Evolutionary conservation across 495 filamentous ascomycete species (phyloP).

Genomic region (Lophiotrema nucula): DNA sequence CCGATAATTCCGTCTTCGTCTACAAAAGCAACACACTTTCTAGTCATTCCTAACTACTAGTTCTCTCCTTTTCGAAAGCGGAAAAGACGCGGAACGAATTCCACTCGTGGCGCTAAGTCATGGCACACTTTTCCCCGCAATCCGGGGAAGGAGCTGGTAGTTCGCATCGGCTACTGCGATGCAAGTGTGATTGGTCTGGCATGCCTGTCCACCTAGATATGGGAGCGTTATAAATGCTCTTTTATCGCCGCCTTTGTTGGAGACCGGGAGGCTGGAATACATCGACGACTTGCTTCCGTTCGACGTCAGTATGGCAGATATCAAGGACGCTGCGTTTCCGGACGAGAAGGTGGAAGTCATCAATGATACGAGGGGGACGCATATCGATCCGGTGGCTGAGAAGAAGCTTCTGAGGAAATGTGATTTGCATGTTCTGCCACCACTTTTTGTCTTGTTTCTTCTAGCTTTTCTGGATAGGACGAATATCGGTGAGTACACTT

Average conservation of each 20-base stretch:
- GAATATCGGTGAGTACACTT: conserved; percentile 46
- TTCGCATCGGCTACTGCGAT: no score
- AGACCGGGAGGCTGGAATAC: no score
- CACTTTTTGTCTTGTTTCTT: conserved; percentile 47
- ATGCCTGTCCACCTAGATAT: no score
- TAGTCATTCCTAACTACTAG: no score
- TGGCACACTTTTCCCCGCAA: no score
- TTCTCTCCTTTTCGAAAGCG: no score
- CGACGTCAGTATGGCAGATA: not conserved
- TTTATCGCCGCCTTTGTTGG: no score
- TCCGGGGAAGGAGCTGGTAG: no score
- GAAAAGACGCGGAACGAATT: not conserved
- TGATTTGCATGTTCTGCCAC: conserved; percentile 40
- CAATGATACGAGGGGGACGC: conserved; percentile 15
- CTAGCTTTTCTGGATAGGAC: conserved; percentile 51
- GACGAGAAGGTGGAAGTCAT: conserved; percentile 14
- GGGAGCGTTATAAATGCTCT: no score
- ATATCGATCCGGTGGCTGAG: conserved; percentile 35
- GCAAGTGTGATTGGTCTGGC: no score
- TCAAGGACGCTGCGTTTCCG: not conserved
- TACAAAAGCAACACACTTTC: no score
- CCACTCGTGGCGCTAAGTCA: not conserved
- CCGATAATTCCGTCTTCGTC: not conserved
- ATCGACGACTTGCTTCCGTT: no score
- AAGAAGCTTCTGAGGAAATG: conserved; percentile 36